phyloP scores from a whole-genome alignment of 108 stramenopile species.

The Conticribra weissflogii region DNA sequence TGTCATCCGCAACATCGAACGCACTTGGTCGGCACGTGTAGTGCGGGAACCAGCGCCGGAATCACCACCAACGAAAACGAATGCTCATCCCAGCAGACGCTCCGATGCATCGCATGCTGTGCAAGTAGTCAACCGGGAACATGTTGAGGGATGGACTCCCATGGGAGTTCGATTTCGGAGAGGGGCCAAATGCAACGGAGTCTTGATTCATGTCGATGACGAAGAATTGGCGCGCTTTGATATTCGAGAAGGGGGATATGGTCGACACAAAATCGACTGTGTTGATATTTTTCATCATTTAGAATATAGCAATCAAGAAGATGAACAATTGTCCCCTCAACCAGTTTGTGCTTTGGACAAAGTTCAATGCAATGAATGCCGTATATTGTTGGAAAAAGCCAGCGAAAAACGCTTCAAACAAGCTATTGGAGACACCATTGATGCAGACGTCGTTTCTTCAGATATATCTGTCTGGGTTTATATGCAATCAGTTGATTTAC shows the following conservation, averaged over 20 bases:
- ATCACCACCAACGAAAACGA: neutral
- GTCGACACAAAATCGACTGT: conserved; percentile 50
- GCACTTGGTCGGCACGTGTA: conserved; percentile 64
- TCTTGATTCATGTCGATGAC: conserved; percentile 59
- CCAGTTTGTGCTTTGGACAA: conserved; percentile 5
- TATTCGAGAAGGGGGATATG: conserved; percentile 65
- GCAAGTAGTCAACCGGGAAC: neutral
- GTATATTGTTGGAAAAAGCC: conserved; percentile 28
- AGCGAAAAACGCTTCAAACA: conserved; percentile 11
- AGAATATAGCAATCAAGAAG: conserved; percentile 5
- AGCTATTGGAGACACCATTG: neutral
- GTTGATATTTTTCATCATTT: conserved; percentile 39
- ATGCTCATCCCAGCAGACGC: neutral
- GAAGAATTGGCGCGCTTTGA: conserved; percentile 60
- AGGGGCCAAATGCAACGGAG: conserved; percentile 59
- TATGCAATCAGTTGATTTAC: conserved; percentile 39
- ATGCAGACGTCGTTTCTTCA: conserved; percentile 1
- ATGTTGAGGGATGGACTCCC: conserved; percentile 47
- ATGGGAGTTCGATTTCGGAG: conserved; percentile 62
- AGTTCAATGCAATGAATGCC: conserved; percentile 33
- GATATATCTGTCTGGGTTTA: conserved; percentile 67
- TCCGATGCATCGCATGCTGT: neutral
- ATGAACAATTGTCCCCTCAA: conserved; percentile 2
- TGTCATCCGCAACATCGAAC: conserved; percentile 48
- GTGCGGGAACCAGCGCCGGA: neutral